Percentiles rank a stretch among this genome's conserved stretches.
Evolutionary conservation across 148 eudicot genomes (phyloP).

Genomic region (Rhododendron henanense): DNA sequence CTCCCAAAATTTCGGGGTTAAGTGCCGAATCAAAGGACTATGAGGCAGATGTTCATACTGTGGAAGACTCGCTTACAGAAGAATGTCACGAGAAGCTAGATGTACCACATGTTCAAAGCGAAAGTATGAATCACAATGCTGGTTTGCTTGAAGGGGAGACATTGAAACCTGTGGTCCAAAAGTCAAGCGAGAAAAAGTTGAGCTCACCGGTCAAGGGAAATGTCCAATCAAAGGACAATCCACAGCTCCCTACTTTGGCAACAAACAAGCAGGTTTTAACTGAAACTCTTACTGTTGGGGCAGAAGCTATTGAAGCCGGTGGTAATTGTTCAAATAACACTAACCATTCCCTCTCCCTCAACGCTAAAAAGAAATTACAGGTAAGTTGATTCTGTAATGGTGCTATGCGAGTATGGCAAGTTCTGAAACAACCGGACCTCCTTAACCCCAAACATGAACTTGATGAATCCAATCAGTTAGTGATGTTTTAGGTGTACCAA

Average conservation of each 20-base stretch:
- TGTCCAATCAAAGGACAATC: constrained; percentile 21
- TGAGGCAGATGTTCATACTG: constrained; percentile 40
- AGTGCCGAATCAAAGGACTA: constrained; percentile 30
- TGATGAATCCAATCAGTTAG: background rate
- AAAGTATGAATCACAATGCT: constrained; percentile 37
- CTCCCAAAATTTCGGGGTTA: constrained; percentile 36
- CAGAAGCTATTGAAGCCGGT: constrained; percentile 34
- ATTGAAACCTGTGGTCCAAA: constrained; percentile 42
- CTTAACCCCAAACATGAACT: background rate
- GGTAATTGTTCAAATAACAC: constrained; percentile 27
- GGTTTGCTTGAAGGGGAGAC: constrained; percentile 28
- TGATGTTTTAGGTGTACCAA: background rate
- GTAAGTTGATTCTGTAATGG: constrained; percentile 20
- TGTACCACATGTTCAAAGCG: constrained; percentile 37
- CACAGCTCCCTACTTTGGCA: constrained; percentile 28
- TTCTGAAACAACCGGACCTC: background rate
- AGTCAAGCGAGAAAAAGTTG: constrained; percentile 37
- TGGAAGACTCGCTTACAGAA: constrained; percentile 37
- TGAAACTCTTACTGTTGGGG: constrained; percentile 28
- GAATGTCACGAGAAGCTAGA: constrained; percentile 44
- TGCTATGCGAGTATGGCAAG: background rate
- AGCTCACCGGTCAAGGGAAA: constrained; percentile 48
- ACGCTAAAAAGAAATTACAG: constrained; percentile 42
- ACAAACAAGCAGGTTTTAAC: constrained; percentile 37
- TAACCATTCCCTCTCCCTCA: constrained; percentile 39